These are phyloP conservation scores for Kregervanrija pseudodelftensis DNA, from an alignment of 805 yeast genomes.

Conservation along the genomic window DNA sequence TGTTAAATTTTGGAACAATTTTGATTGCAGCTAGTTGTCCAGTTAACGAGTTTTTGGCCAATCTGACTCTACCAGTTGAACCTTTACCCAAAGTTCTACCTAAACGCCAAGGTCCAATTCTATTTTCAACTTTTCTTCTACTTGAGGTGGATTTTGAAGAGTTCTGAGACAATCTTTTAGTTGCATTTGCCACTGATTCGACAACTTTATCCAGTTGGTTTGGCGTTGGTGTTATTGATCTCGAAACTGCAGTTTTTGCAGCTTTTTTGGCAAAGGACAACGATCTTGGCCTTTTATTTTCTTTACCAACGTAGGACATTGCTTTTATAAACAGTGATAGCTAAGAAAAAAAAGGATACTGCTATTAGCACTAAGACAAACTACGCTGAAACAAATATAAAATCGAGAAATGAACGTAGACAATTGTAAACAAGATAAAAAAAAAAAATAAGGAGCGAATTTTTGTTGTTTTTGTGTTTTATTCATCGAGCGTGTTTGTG, in stretches of 20 bases:
- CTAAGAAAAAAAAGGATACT: too few relatives aligned
- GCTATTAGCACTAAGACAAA: too few relatives aligned
- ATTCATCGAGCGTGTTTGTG: too few relatives aligned
- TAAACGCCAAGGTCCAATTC: conserved; percentile 76
- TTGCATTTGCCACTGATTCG: conserved; percentile 30
- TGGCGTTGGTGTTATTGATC: conserved; percentile 4
- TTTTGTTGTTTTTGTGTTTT: too few relatives aligned
- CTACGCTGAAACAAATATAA: too few relatives aligned
- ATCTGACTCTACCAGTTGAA: conserved; percentile 71
- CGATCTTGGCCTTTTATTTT: conserved; percentile 7
- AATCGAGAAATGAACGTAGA: too few relatives aligned
- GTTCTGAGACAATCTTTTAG: conserved; percentile 32
- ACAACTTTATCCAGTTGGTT: conserved; percentile 36
- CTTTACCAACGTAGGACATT: conserved; percentile 1
- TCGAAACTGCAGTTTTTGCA: conserved; percentile 14
- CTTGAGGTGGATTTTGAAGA: conserved; percentile 29
- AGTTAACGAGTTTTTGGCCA: conserved; percentile 61
- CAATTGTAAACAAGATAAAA: too few relatives aligned
- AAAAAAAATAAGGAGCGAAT: too few relatives aligned
- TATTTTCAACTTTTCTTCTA: conserved; percentile 30
- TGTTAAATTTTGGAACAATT: conserved; percentile 60
- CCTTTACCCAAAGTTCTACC: conserved; percentile 79
- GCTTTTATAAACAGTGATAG: too few relatives aligned
- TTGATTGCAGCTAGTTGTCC: conserved; percentile 81
- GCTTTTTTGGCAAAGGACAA: conserved; percentile 22